Conservation (phyloP, 352 stramenopile species). For the Phytophthora colocasiae region DNA sequence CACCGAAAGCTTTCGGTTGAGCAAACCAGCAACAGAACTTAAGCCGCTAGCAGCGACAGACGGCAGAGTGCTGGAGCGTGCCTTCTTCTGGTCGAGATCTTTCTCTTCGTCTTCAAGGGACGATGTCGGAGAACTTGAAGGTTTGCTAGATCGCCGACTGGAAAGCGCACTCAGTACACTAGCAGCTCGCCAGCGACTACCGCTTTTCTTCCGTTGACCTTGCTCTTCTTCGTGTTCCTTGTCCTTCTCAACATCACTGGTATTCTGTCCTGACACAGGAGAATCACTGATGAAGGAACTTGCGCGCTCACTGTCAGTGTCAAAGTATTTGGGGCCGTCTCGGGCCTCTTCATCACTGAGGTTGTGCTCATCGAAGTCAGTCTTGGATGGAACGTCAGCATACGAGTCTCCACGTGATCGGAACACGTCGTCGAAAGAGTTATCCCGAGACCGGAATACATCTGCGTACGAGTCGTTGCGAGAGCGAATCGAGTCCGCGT, state of each 20-base stretch:
- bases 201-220: slow-evolving; percentile 22
- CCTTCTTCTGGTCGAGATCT: slow-evolving; percentile 33
- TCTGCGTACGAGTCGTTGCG: slow-evolving; percentile 36
- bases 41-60: slow-evolving; percentile 28
- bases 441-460: slow-evolving; percentile 28
- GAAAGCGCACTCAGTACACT: slow-evolving; percentile 57
- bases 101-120: slow-evolving; percentile 40
- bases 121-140: slow-evolving; percentile 34
- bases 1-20: slow-evolving; percentile 39
- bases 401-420: slow-evolving; percentile 35
- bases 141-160: slow-evolving; percentile 48
- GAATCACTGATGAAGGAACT: slow-evolving; percentile 48
- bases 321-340: slow-evolving; percentile 49
- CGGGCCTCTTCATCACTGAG: slow-evolving; percentile 33
- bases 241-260: slow-evolving; percentile 24
- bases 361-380: slow-evolving; percentile 35
- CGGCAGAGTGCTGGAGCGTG: slow-evolving; percentile 28
- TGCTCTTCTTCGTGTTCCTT: slow-evolving; percentile 21
- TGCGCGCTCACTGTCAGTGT: slow-evolving; percentile 56
- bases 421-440: slow-evolving; percentile 40
- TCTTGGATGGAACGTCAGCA: slow-evolving; percentile 38
- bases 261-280: slow-evolving; percentile 27
- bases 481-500: slow-evolving; percentile 29
- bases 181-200: slow-evolving; percentile 48
- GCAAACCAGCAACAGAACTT: slow-evolving; percentile 39